Percentiles rank a stretch among this genome's conserved stretches.
These are phyloP conservation scores for Phytopythium chamaehyphon DNA, from an alignment of 352 stramenopile genomes.

Conservation along the genomic window DNA sequence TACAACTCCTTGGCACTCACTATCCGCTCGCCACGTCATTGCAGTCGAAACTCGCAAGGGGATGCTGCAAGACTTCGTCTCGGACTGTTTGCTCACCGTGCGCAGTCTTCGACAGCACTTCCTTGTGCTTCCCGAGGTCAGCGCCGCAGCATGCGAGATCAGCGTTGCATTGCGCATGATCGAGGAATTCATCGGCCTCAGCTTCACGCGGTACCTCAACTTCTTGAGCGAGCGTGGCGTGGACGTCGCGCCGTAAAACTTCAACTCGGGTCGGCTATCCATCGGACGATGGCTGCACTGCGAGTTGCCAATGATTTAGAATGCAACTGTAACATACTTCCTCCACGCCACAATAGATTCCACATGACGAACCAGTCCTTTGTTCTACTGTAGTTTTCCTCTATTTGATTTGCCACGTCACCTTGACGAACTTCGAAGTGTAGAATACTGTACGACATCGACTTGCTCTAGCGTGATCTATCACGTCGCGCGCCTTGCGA, in stretches of 20 bases:
- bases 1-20: not conserved
- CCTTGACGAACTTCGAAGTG: not conserved
- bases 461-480: no score
- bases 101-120: slow-evolving; percentile 63
- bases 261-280: not conserved
- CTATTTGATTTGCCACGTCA: not conserved
- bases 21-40: slow-evolving; percentile 20
- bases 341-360: no score
- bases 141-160: slow-evolving; percentile 42
- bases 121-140: slow-evolving; percentile 40
- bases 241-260: slow-evolving; percentile 12
- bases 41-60: slow-evolving; percentile 31
- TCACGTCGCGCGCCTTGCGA: slow-evolving; percentile 2
- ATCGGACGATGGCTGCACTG: not conserved
- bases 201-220: slow-evolving; percentile 54
- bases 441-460: no score
- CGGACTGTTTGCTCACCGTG: slow-evolving; percentile 42
- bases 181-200: slow-evolving; percentile 70
- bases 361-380: no score
- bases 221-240: slow-evolving; percentile 68
- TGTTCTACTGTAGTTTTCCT: slow-evolving; percentile 1
- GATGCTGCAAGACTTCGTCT: slow-evolving; percentile 54
- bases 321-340: no score
- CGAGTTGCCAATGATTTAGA: not conserved
- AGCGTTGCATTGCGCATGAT: slow-evolving; percentile 42